Percentiles rank a stretch among this genome's conserved stretches.
Conservation (phyloP, 2,329 filamentous ascomycete species). For the Blastomyces gilchristii region DNA sequence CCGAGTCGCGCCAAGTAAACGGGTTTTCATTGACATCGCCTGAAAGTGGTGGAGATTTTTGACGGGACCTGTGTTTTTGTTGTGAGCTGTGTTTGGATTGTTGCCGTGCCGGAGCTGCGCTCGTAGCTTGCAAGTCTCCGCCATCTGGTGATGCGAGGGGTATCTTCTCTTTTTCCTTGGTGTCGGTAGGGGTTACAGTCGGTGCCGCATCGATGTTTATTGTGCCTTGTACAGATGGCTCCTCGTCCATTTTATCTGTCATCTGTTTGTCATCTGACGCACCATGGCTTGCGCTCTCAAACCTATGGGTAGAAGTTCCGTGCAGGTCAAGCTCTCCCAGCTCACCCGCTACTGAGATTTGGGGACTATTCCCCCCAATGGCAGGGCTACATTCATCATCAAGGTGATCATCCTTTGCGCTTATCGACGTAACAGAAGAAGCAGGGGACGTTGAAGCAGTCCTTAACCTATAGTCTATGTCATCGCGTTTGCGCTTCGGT, state of each 20-base stretch:
- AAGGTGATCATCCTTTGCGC: conserved; percentile 24
- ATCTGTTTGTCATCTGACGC: neutral
- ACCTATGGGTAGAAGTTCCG: conserved; percentile 12
- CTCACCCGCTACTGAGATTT: conserved; percentile 30
- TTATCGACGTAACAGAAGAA: conserved; percentile 24
- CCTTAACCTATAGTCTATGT: conserved; percentile 23
- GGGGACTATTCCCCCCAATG: conserved; percentile 26
- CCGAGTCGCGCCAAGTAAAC: conserved; percentile 47
- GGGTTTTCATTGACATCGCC: conserved; percentile 22
- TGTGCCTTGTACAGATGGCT: neutral
- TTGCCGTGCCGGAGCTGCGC: conserved; percentile 14
- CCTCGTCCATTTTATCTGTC: neutral
- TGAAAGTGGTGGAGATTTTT: conserved; percentile 27
- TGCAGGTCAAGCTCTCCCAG: conserved; percentile 33
- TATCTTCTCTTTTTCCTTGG: neutral
- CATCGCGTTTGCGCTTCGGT: conserved; percentile 28
- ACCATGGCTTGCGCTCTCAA: neutral
- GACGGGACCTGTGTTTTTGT: conserved; percentile 22
- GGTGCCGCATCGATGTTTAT: neutral
- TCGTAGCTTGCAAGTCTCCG: conserved; percentile 7
- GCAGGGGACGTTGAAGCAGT: conserved; percentile 26
- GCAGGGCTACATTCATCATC: conserved; percentile 24
- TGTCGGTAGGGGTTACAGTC: neutral
- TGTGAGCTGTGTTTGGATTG: conserved; percentile 19
- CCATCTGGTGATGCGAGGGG: neutral